These are phyloP conservation scores for Fusarium circinatum DNA, from an alignment of 2,329 filamentous ascomycete species.

Conservation along the genomic window DNA sequence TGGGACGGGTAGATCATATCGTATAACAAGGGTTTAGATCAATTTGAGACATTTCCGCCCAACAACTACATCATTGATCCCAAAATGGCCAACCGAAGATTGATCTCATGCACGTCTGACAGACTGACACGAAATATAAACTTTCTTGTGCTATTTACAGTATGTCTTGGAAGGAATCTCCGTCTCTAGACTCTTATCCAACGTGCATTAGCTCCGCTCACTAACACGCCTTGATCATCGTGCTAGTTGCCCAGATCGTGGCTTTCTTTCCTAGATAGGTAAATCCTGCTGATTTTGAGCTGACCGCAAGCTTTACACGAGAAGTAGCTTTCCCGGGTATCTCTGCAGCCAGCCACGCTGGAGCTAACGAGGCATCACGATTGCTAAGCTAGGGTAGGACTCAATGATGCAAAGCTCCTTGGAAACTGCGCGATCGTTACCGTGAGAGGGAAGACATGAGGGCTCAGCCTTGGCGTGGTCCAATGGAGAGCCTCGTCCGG, in stretches of 20 bases:
- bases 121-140: conserved; percentile 21
- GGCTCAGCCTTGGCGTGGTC: conserved; percentile 10
- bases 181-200: neutral
- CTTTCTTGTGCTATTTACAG: conserved; percentile 16
- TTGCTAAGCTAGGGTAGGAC: neutral
- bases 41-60: neutral
- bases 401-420: conserved; percentile 16
- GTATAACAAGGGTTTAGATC: neutral
- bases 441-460: neutral
- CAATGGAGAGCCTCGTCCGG: conserved; percentile 15
- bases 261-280: conserved; percentile 11
- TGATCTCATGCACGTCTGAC: conserved; percentile 28
- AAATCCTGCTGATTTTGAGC: conserved; percentile 1
- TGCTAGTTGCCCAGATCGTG: neutral
- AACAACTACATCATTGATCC: conserved; percentile 21
- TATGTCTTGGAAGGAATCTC: neutral
- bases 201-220: conserved; percentile 18
- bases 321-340: neutral
- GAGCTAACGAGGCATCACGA: neutral
- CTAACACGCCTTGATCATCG: neutral
- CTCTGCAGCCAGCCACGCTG: neutral
- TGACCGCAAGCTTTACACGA: neutral
- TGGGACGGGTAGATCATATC: neutral
- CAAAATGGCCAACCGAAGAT: neutral
- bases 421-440: conserved; percentile 5